phyloP scores from a whole-genome alignment of 2,329 filamentous ascomycete species.

The Pseudocercospora pini-densiflorae region DNA sequence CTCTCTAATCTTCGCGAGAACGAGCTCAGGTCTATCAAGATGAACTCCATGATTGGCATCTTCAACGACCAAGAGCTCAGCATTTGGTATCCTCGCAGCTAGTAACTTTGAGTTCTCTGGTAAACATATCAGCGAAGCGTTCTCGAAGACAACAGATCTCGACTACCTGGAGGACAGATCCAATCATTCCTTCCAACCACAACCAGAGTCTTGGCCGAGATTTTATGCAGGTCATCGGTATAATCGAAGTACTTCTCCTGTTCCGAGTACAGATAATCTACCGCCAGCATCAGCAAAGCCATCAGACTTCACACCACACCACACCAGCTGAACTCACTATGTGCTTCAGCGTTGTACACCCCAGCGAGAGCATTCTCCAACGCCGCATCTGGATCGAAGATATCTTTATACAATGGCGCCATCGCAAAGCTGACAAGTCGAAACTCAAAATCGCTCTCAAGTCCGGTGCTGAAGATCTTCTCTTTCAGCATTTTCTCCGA shows the following conservation, averaged over 20 bases:
- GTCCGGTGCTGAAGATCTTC: constrained; percentile 9
- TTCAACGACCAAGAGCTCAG: background rate
- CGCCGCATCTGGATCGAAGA: background rate
- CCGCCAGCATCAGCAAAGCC: background rate
- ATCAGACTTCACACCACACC: too few relatives aligned
- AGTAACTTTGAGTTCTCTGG: background rate
- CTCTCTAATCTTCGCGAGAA: background rate
- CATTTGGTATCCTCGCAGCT: constrained; percentile 2
- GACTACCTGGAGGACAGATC: constrained; percentile 4
- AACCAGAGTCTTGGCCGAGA: constrained; percentile 8
- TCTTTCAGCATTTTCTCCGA: constrained; percentile 8
- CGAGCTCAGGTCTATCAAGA: background rate
- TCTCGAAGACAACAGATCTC: background rate
- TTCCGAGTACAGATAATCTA: background rate
- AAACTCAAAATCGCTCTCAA: constrained; percentile 6
- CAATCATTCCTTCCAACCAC: background rate
- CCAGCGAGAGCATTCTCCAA: background rate
- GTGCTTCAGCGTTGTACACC: background rate
- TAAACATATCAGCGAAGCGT: background rate
- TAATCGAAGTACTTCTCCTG: constrained; percentile 12
- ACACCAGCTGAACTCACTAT: background rate
- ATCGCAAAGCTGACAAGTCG: constrained; percentile 14
- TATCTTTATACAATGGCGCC: constrained; percentile 4
- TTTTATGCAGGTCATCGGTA: background rate
- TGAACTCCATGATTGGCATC: constrained; percentile 10